These are phyloP conservation scores for Euphorbia pulcherrima DNA, from an alignment of 345 rosid species.

Conservation along the genomic window DNA sequence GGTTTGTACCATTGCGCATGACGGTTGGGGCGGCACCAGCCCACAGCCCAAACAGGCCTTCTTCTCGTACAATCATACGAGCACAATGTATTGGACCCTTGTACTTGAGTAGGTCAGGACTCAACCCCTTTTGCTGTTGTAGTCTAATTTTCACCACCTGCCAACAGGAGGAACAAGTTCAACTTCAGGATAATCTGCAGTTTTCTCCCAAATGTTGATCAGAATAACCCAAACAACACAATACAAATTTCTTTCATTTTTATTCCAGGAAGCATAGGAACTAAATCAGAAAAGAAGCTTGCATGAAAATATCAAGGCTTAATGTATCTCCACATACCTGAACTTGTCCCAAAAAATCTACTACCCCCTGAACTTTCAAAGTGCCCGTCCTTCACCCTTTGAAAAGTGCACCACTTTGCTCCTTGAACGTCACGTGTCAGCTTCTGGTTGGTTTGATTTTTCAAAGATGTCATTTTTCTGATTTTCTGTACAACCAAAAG, in stretches of 20 bases:
- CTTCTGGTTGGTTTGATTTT: too few relatives aligned
- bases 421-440: too few relatives aligned
- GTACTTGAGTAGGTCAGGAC: conserved; percentile 72
- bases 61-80: conserved; percentile 55
- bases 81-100: conserved; percentile 94
- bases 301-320: background rate
- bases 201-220: background rate
- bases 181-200: conserved; percentile 12
- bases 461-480: too few relatives aligned
- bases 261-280: background rate
- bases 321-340: too few relatives aligned
- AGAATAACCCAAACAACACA: background rate
- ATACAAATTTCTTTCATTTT: background rate
- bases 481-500: too few relatives aligned
- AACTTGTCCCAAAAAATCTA: too few relatives aligned
- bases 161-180: conserved; percentile 18
- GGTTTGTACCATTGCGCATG: conserved; percentile 96
- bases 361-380: too few relatives aligned
- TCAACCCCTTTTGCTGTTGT: conserved; percentile 89
- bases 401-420: too few relatives aligned
- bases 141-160: conserved; percentile 95
- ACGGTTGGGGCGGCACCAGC: conserved; percentile 96
- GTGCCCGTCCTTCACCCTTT: too few relatives aligned
- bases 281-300: background rate
- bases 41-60: conserved; percentile 84